These are phyloP conservation scores for Ustilago tritici DNA, from an alignment of 1,284 basidiomycete genomes.

Conservation along the genomic window DNA sequence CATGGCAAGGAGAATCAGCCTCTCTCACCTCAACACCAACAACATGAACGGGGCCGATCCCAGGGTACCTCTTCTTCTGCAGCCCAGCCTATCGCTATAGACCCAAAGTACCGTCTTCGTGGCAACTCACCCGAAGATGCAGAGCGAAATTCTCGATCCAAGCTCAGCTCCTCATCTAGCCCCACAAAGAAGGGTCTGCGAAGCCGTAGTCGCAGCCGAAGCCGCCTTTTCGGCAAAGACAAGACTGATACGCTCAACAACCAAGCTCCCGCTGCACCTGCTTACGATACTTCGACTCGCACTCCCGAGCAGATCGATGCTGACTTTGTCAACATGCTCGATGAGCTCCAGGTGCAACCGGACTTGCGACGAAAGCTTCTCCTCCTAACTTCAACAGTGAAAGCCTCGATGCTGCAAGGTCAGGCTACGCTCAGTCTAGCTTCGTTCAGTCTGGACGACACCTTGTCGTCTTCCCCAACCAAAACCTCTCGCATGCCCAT, in stretches of 20 bases:
- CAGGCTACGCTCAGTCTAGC: constrained; percentile 77
- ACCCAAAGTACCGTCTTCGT: constrained; percentile 48
- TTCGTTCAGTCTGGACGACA: constrained; percentile 60
- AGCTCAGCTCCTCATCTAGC: constrained; percentile 37
- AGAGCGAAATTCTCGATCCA: constrained; percentile 19
- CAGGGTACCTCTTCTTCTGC: background rate
- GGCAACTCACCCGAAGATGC: constrained; percentile 45
- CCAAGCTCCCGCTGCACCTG: constrained; percentile 6
- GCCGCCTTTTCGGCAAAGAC: constrained; percentile 44
- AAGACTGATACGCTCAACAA: constrained; percentile 38
- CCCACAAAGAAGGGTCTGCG: constrained; percentile 38
- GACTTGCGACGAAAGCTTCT: constrained; percentile 80
- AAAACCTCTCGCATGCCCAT: constrained; percentile 47
- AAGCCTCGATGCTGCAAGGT: constrained; percentile 88
- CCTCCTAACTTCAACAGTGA: constrained; percentile 82
- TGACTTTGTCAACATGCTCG: constrained; percentile 55
- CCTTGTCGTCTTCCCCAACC: constrained; percentile 16
- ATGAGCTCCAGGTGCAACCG: constrained; percentile 76
- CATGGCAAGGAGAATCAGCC: constrained; percentile 50
- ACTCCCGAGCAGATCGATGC: constrained; percentile 53
- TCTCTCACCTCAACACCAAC: constrained; percentile 7
- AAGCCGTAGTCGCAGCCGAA: constrained; percentile 39
- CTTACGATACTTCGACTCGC: constrained; percentile 17
- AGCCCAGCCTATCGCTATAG: constrained; percentile 30
- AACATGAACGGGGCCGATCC: constrained; percentile 12